Evolutionary conservation across 805 yeast species (phyloP), one percentile per base, ranked within the genome.

Genomic region (Jamesozyma jinghongensis): DNA sequence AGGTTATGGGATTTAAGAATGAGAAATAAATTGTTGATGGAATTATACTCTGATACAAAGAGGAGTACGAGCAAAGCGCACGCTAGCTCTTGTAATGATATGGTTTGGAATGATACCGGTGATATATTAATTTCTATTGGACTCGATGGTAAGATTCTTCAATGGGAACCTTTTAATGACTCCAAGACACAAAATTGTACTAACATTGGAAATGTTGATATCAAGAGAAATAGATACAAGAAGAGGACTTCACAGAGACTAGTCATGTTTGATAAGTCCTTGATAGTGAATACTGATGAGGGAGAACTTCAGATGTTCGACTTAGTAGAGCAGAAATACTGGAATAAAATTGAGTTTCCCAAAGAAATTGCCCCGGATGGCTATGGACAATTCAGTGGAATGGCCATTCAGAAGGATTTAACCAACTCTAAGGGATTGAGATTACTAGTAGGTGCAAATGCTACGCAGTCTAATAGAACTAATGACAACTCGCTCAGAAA

Each of bases 1-100:
- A 71, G 83, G 39, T 56, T 88, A 0, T 88, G 97, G 97, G 97
- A 88, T 56, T 72, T 86, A 10, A 63, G 97, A 46, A 51, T 37
- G 51, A 41, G 41, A 31, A 52, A 45, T 40, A 37, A 54, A 30
- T 44, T 49, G 17, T 49, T 51, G 12, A 49, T 56, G 12, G 62
- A 64, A 18, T 43, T 54, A 18, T 22, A 33, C 18, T 31, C 22
- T n/a, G 28, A 25, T 25, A 7, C 22, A 6, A 4, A 13, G 17
- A 37, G 32, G 34, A 28, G 40, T 47, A 36, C 36, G 35, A 39
- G 36, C 37, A 76, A 75, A 50, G 90, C 95, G 0, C 97, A 88
- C 52, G 69, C 77, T 53, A 82, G 79, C 2, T 75, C 81, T 1
- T 85, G 86, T 26, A 87, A 87, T 57, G 94, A 94, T 1, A 52